phyloP scores from a whole-genome alignment of 2,329 filamentous ascomycete species.

The Ophiocordyceps sinensis region DNA sequence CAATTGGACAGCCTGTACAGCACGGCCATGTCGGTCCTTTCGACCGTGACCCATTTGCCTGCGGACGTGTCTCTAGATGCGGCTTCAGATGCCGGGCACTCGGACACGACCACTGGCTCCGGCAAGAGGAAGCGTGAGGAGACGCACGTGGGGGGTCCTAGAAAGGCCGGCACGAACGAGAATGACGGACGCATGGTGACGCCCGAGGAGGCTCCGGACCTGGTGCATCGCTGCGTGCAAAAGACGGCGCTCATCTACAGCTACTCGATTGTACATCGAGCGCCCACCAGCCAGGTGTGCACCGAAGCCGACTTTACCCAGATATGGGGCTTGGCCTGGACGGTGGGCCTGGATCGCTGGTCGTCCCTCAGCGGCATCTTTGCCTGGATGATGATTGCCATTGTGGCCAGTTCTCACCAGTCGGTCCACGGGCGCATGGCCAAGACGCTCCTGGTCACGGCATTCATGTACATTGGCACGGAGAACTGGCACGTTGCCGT shows the following conservation, averaged over 20 bases:
- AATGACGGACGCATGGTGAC: constrained; percentile 1
- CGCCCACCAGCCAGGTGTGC: constrained; percentile 26
- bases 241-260: constrained; percentile 32
- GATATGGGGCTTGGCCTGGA: constrained; percentile 34
- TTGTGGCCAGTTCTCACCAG: constrained; percentile 23
- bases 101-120: not conserved
- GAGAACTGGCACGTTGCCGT: constrained; percentile 33
- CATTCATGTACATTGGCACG: constrained; percentile 28
- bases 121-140: constrained; percentile 6
- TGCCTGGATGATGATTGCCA: constrained; percentile 29
- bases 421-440: constrained; percentile 27
- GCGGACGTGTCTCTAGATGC: constrained; percentile 9
- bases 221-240: constrained; percentile 32
- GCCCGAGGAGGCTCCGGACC: constrained; percentile 18
- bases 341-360: constrained; percentile 30
- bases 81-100: not conserved
- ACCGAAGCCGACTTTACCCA: constrained; percentile 21
- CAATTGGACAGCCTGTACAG: constrained; percentile 23
- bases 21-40: constrained; percentile 24
- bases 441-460: constrained; percentile 28
- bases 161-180: constrained; percentile 3
- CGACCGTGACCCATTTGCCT: constrained; percentile 21
- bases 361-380: constrained; percentile 32
- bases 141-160: constrained; percentile 1
- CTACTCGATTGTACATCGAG: constrained; percentile 26